phyloP scores from a whole-genome alignment of 176 grass and related monocot species.

The Carex littledalei region DNA sequence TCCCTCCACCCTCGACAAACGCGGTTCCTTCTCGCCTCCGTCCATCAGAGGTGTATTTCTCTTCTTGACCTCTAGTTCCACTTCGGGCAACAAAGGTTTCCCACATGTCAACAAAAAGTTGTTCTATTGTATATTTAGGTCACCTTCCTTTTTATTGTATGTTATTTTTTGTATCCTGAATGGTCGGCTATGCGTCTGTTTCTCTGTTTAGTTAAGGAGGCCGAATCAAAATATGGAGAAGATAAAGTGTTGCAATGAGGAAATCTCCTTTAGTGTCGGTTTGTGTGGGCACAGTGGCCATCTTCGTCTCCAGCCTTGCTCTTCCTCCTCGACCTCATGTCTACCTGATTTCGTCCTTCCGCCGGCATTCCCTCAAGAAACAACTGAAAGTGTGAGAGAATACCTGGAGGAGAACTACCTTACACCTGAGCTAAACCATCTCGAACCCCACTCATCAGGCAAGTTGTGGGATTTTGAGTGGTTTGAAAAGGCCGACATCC shows the following conservation, averaged over 20 bases:
- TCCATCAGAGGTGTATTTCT: not conserved
- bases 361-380: constrained; percentile 67
- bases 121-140: not conserved
- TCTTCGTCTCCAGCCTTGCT: constrained; percentile 62
- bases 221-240: not conserved
- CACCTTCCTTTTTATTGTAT: not conserved
- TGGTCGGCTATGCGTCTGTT: not conserved
- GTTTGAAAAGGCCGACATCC: constrained; percentile 52
- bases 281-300: constrained; percentile 84
- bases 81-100: not conserved
- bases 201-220: not conserved
- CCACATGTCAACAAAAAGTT: not conserved
- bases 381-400: constrained; percentile 43
- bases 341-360: constrained; percentile 81
- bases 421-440: constrained; percentile 57
- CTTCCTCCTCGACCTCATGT: constrained; percentile 20
- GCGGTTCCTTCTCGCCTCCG: not conserved
- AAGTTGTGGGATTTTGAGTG: constrained; percentile 78
- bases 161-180: not conserved
- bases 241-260: constrained; percentile 10
- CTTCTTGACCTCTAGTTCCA: not conserved
- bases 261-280: constrained; percentile 67
- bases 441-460: constrained; percentile 47
- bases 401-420: constrained; percentile 79
- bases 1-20: not conserved